Conservation (phyloP, 805 yeast genomes). For the Wickerhamiella allomyrinae region DNA sequence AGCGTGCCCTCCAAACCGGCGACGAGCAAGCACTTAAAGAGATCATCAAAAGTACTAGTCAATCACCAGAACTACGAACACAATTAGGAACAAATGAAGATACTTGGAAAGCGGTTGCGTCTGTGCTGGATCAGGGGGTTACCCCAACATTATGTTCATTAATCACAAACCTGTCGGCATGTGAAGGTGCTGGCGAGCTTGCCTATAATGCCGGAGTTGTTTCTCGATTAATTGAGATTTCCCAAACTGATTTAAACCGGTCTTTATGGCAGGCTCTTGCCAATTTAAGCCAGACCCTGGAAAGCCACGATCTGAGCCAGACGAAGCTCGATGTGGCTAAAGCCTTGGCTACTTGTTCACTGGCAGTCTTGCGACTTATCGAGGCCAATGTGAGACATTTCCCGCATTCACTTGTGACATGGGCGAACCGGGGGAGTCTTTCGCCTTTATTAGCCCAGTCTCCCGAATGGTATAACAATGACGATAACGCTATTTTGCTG, state of each 20-base stretch:
- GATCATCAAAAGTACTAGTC: not conserved
- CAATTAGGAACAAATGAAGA: not conserved
- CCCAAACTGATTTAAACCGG: not conserved
- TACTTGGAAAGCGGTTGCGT: slow-evolving; percentile 1
- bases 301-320: not conserved
- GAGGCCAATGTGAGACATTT: slow-evolving; percentile 1
- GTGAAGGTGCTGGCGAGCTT: slow-evolving; percentile 3
- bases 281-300: slow-evolving; percentile 4
- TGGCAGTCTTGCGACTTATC: slow-evolving; percentile 1
- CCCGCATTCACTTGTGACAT: not conserved
- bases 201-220: slow-evolving; percentile 2
- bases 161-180: slow-evolving; percentile 5
- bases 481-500: not conserved
- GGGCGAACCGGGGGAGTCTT: not conserved
- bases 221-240: not conserved
- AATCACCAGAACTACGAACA: not conserved
- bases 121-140: not conserved
- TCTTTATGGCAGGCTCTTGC: slow-evolving; percentile 6
- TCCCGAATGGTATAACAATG: not conserved
- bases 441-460: not conserved
- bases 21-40: not conserved
- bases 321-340: not conserved
- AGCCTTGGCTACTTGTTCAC: not conserved
- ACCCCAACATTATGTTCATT: not conserved
- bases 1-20: not conserved